Base-by-base conservation (phyloP, 1,284 basidiomycete genomes). In the Ustilago loliicola region DNA sequence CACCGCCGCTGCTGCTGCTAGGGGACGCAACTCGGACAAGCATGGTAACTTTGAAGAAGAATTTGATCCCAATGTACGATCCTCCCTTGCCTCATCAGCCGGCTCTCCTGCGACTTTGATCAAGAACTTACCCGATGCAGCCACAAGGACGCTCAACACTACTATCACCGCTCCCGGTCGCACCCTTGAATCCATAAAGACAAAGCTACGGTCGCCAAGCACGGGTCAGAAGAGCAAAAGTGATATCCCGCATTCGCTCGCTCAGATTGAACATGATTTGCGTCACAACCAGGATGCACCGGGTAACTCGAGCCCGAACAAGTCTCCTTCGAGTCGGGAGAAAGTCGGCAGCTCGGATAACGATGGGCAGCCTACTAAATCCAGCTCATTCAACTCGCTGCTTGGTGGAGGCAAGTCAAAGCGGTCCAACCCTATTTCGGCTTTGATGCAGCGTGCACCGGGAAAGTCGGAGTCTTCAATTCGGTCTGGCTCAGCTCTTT, bases 221-320 rank as follows among this genome's bases (percentile, higher is more conserved):
- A 77, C 67, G 15, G 48, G 23, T 0, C 36, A 55, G 7, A 77
- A 77, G 62, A 77, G 69, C 59, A 77, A 77, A 52, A 72, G 68
- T 42, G 69, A 77, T 2, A 72, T 72, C 34, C 51, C 65, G 0
- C 3, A 68, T 17, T 68, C 65, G 9, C 42, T 72, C 27, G 34
- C 21, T 19, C 54, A 61, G 29, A 25, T 60, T 23, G 69, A 77
- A 21, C 61, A 25, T n/a, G 71, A 73, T 45, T 30, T 73, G 71
- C 38, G 61, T 9, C 48, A 61, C n/a, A 73, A 68, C 21, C 40
- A 17, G 0, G 34, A 73, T n/a, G 61, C 65, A 19, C 70, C 70
- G 9, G 70, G 70, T 4, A 60, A 63, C 13, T 27, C 61, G 25
- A 48, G 56, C 15, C 42, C 30, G 27, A 57, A 25, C 53, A 40